A percentile compares a stretch with the other conserved stretches of the same genome.
Conservation (phyloP, 768 basidiomycete genomes). For the Lactarius sp. region DNA sequence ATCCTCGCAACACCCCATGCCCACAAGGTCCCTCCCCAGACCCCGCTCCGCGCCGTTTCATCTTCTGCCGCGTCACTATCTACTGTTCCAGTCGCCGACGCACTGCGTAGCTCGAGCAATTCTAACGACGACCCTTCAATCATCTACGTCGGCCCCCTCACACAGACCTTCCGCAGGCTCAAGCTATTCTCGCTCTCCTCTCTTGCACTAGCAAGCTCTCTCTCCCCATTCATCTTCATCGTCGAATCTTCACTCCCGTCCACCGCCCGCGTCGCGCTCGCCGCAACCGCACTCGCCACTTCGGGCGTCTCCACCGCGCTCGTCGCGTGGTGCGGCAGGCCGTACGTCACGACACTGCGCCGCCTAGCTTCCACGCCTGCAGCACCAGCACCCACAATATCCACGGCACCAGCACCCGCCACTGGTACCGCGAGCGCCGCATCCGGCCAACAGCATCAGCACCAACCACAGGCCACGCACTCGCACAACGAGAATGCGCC, state of each 20-base stretch:
- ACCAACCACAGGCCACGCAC: slow-evolving; percentile 30
- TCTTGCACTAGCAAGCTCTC: slow-evolving; percentile 56
- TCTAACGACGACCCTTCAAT: slow-evolving; percentile 28
- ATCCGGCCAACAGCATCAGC: neutral
- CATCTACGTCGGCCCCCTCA: slow-evolving; percentile 68
- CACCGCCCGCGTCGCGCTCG: slow-evolving; percentile 62
- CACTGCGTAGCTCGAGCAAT: neutral
- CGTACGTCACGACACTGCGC: slow-evolving; percentile 67
- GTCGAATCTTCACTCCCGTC: slow-evolving; percentile 73
- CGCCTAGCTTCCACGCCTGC: slow-evolving; percentile 31
- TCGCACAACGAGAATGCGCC: slow-evolving; percentile 28
- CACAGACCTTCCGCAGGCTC: slow-evolving; percentile 66
- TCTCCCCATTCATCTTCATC: slow-evolving; percentile 78
- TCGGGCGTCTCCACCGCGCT: slow-evolving; percentile 71
- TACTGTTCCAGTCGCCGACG: neutral
- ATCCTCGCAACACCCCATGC: neutral
- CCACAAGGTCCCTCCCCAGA: neutral
- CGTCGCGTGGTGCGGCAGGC: slow-evolving; percentile 65
- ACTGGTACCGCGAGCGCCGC: slow-evolving; percentile 26
- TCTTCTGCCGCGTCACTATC: slow-evolving; percentile 1
- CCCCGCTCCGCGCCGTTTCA: neutral
- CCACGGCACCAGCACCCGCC: slow-evolving; percentile 17
- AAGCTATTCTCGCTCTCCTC: slow-evolving; percentile 84
- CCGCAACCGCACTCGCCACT: slow-evolving; percentile 63
- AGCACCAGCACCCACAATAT: neutral